These are phyloP conservation scores for Neopestalotiopsis rosae DNA, from an alignment of 2,329 filamentous ascomycete genomes.

Conservation along the genomic window DNA sequence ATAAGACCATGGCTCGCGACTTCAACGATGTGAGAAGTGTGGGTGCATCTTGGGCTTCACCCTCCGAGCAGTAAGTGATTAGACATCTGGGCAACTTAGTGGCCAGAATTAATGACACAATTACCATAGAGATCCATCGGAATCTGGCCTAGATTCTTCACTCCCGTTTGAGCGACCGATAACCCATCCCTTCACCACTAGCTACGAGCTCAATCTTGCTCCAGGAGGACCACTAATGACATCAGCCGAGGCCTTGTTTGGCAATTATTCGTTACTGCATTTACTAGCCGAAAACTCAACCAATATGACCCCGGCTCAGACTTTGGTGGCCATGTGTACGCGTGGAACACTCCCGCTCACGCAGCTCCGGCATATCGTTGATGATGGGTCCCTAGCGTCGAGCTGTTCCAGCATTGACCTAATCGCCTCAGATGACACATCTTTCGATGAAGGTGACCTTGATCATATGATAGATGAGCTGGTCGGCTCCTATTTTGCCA, in stretches of 20 bases:
- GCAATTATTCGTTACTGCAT: slow-evolving; percentile 23
- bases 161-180: slow-evolving; percentile 11
- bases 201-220: slow-evolving; percentile 7
- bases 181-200: slow-evolving; percentile 16
- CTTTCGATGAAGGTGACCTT: neutral
- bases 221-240: slow-evolving; percentile 22
- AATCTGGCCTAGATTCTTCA: neutral
- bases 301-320: slow-evolving; percentile 18
- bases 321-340: slow-evolving; percentile 20
- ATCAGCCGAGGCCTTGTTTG: slow-evolving; percentile 23
- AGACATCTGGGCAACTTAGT: neutral
- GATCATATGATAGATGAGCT: slow-evolving; percentile 18
- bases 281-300: slow-evolving; percentile 20
- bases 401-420: slow-evolving; percentile 7
- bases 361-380: slow-evolving; percentile 14
- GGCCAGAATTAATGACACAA: neutral
- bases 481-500: slow-evolving; percentile 16
- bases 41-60: slow-evolving; percentile 2
- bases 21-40: slow-evolving; percentile 20
- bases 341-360: slow-evolving; percentile 22
- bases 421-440: neutral
- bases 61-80: slow-evolving; percentile 19
- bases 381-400: neutral
- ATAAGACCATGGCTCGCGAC: slow-evolving; percentile 20
- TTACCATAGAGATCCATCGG: slow-evolving; percentile 15